phyloP scores from a whole-genome alignment of 2,329 filamentous ascomycete species.

The Fusarium concolor region DNA sequence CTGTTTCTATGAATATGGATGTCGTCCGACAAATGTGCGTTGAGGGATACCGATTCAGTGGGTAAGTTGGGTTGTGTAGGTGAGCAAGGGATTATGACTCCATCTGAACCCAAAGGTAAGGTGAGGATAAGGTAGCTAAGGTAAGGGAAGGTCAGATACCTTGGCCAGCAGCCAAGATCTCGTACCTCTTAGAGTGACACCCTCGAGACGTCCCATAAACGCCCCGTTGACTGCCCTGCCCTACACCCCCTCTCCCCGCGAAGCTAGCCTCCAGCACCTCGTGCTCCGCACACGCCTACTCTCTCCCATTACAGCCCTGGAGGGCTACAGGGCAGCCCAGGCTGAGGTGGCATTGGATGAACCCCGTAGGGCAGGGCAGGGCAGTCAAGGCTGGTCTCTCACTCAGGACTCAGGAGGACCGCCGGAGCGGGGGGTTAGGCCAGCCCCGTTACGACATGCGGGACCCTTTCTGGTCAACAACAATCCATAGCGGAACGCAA shows the following conservation, averaged over 20 bases:
- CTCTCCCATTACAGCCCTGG: constrained; percentile 22
- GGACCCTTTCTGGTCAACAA: neutral
- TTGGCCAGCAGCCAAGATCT: constrained; percentile 14
- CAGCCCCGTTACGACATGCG: constrained; percentile 13
- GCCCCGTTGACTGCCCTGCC: constrained; percentile 14
- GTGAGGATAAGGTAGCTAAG: constrained; percentile 9
- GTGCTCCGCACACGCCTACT: constrained; percentile 3
- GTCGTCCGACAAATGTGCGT: neutral
- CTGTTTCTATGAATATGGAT: constrained; percentile 14
- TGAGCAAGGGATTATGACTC: constrained; percentile 15
- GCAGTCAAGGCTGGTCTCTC: constrained; percentile 3
- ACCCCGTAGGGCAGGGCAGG: constrained; percentile 36
- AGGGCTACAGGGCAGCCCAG: constrained; percentile 30
- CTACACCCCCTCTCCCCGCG: constrained; percentile 36
- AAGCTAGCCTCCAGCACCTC: constrained; percentile 5
- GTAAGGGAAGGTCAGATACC: constrained; percentile 22
- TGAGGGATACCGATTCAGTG: constrained; percentile 15
- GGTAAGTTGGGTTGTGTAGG: constrained; percentile 1
- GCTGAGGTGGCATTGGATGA: constrained; percentile 17
- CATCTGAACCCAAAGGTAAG: neutral
- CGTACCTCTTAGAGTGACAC: constrained; percentile 17
- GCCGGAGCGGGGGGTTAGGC: constrained; percentile 16
- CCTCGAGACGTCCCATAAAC: neutral
- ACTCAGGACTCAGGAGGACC: constrained; percentile 8
- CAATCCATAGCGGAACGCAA: constrained; percentile 21